A percentile compares a stretch with the other conserved stretches of the same genome.
phyloP scores from a whole-genome alignment of 345 rosid genomes.

The Populus alba region DNA sequence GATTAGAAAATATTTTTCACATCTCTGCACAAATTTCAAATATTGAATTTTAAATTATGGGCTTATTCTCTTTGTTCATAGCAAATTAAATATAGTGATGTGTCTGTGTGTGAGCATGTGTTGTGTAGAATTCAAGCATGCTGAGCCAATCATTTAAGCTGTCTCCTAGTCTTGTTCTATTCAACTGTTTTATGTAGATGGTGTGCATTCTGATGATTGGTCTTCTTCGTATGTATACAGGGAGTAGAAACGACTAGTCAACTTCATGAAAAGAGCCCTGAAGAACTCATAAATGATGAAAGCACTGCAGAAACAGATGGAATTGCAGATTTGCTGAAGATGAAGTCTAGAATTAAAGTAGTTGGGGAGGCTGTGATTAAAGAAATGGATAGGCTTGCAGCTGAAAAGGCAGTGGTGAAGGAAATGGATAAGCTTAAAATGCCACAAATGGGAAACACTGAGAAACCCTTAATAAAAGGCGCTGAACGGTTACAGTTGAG shows the following conservation, averaged over 20 bases:
- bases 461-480: slow-evolving; percentile 14
- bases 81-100: neutral
- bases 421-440: slow-evolving; percentile 42
- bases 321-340: slow-evolving; percentile 49
- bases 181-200: slow-evolving; percentile 2
- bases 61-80: neutral
- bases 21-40: neutral
- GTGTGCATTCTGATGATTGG: neutral
- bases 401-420: slow-evolving; percentile 47
- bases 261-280: slow-evolving; percentile 20
- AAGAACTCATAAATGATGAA: slow-evolving; percentile 29
- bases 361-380: slow-evolving; percentile 31
- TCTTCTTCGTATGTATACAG: slow-evolving; percentile 18
- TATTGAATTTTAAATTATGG: neutral
- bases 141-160: neutral
- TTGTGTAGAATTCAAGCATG: neutral
- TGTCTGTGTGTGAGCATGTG: neutral
- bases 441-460: slow-evolving; percentile 24
- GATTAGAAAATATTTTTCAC: neutral
- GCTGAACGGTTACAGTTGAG: slow-evolving; percentile 21
- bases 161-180: neutral
- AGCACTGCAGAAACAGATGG: slow-evolving; percentile 33
- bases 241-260: slow-evolving; percentile 25
- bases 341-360: slow-evolving; percentile 47
- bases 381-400: slow-evolving; percentile 9